Base-by-base conservation (phyloP, 169 alveolate genomes). In the Babesia bigemina region DNA sequence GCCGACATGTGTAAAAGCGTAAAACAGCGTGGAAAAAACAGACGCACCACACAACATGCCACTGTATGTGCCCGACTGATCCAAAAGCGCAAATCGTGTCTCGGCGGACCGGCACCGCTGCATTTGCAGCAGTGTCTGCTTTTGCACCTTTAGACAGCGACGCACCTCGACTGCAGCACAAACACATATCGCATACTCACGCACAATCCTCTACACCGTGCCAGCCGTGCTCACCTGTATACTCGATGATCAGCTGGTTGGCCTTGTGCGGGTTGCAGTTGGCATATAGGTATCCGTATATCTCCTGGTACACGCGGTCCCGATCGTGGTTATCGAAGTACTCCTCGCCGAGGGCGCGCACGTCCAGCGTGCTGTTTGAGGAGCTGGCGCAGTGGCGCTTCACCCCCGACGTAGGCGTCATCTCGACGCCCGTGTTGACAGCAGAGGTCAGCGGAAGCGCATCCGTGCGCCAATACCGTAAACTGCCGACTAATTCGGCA, bases 281-380 rank as follows among this genome's bases (percentile, higher is more conserved):
- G 13, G 83, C 79, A 24, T 81, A 81, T 22, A 81, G 65, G 47
- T 74, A 81, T 9, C 57, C 48, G 57, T 81, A 81, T n/a, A 81
- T 21, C 22, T 81, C 77, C 53, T 57, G 52, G 73, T 63, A 63
- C 21, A 81, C 39, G 42, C n/a, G 57, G 9, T 81, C 88, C 60
- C 55, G 28, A 0, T 66, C 63, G 19, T 24, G 44, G 57, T 1
- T 8, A 7, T 53, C 62, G 16, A 19, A 26, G 56, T 44, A 49
- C 42, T 28, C 4, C 1, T 52, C 65, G n/a, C 26, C 55, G 16
- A 67, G 16, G 8, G 53, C 57, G 6, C 47, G 65, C 0, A 67
- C 19, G 42, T 67, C 65, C 42, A 67, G 36, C 14, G 48, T 3
- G 3, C 2, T 24, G 16, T 14, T 21, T 47, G 62, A 28, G 21